These are phyloP conservation scores for Leishmania tarentolae DNA, from an alignment of 208 protist species.

Conservation along the genomic window DNA sequence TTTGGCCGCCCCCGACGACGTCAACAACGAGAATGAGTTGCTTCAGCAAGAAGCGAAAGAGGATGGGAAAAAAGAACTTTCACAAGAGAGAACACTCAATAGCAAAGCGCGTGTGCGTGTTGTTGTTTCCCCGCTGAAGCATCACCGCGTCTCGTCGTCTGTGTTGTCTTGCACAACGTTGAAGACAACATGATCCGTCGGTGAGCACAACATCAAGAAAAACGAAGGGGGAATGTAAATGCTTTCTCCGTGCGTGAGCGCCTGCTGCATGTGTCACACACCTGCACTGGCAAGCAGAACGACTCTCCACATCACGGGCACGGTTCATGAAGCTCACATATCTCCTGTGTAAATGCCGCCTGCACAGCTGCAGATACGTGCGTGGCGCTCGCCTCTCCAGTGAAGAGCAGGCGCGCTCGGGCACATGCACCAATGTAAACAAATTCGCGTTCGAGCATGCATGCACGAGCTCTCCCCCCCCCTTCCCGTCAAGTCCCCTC, in stretches of 20 bases:
- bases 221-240: background rate
- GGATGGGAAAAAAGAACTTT: background rate
- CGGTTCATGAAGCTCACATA: background rate
- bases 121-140: background rate
- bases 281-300: background rate
- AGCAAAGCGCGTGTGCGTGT: background rate
- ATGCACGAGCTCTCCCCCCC: background rate
- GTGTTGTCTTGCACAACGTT: background rate
- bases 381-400: background rate
- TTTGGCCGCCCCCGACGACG: conserved; percentile 33
- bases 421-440: background rate
- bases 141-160: background rate
- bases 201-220: background rate
- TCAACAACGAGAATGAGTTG: background rate
- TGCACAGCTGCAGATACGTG: background rate
- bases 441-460: background rate
- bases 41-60: background rate
- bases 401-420: background rate
- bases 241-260: background rate
- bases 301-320: background rate
- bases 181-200: background rate
- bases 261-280: background rate
- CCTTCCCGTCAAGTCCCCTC: background rate
- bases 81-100: background rate
- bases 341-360: background rate